Base-by-base conservation (phyloP, 2,329 filamentous ascomycete species). In the Phaeosphaeria sp. region DNA sequence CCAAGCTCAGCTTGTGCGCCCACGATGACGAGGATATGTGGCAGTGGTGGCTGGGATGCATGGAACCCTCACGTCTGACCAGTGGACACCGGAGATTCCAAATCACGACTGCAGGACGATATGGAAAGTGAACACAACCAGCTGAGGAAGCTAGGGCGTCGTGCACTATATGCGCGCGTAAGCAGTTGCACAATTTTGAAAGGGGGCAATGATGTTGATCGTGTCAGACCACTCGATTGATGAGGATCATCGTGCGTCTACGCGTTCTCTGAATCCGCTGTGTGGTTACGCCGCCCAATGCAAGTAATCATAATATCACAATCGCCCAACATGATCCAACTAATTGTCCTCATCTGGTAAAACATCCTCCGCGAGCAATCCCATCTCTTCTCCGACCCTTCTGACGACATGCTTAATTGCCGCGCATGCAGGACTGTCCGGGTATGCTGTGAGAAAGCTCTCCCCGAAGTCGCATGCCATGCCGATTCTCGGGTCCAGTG, bases 401-500 rank as follows among this genome's bases (percentile, higher is more conserved):
- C 85, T 87, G 36, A 99, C 93, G 10, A 99, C 93, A 36, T 83
- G 82, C 78, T 87, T 89, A 59, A 99, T 86, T 2, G 94, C 93
- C 66, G 84, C 82, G 71, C 92, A 96, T 1, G 95, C 93, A 33
- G 95, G 94, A 66, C 92, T 97, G 68, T 98, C 93, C 0, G 94
- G 92, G 77, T 92, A 99, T 22, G 88, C 89, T 72, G 98, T 93
- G 72, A 98, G 91, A 78, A 96, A 99, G 78, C 93, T 97, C 85
- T 99, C 95, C 5, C 96, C 95, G 77, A 91, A 97, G 77, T 99
- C 95, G 72, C 94, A 97, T 2, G 93, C 90, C 91, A 97, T 96
- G 9, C 95, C 91, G 66, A 99, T 97, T 61, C 94, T 84, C 3
- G 95, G 94, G 72, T 99, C 95, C 52, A 99, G 80, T 39, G 95